phyloP scores from a whole-genome alignment of 257 asterid species.

The Phtheirospermum japonicum region DNA sequence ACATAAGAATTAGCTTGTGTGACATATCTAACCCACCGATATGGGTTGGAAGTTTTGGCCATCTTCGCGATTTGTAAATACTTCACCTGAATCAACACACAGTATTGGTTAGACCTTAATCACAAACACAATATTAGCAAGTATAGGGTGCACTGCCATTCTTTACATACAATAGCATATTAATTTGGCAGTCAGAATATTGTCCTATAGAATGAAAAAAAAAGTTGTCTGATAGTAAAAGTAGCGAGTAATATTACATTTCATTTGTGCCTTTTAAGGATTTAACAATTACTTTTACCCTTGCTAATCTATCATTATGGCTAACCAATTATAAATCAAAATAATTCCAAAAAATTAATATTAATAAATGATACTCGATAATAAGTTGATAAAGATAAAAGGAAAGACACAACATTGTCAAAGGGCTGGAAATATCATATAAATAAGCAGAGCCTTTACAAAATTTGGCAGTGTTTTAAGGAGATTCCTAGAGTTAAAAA shows the following conservation, averaged over 20 bases:
- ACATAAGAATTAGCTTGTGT: slow-evolving; percentile 96
- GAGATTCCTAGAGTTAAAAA: too few relatives aligned
- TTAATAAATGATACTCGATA: neutral
- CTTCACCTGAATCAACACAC: slow-evolving; percentile 65
- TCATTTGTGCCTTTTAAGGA: neutral
- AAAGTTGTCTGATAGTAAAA: too few relatives aligned
- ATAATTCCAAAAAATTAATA: neutral
- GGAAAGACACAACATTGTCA: too few relatives aligned
- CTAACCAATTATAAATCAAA: too few relatives aligned
- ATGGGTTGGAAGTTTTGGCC: slow-evolving; percentile 75
- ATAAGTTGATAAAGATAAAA: too few relatives aligned
- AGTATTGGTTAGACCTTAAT: neutral
- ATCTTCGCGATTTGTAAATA: slow-evolving; percentile 90
- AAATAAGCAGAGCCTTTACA: too few relatives aligned
- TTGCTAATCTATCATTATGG: too few relatives aligned
- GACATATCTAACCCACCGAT: slow-evolving; percentile 97
- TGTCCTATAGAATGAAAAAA: too few relatives aligned
- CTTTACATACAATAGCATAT: neutral
- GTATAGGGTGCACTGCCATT: slow-evolving; percentile 2
- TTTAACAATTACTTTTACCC: neutral
- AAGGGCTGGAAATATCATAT: too few relatives aligned
- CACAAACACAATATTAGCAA: slow-evolving; percentile 6
- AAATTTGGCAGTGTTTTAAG: too few relatives aligned
- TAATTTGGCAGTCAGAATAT: neutral
- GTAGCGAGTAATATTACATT: neutral